Percentiles rank a stretch among this genome's conserved stretches.
Conservation (phyloP, 2,329 filamentous ascomycete genomes). For the Colletotrichum acutatum region DNA sequence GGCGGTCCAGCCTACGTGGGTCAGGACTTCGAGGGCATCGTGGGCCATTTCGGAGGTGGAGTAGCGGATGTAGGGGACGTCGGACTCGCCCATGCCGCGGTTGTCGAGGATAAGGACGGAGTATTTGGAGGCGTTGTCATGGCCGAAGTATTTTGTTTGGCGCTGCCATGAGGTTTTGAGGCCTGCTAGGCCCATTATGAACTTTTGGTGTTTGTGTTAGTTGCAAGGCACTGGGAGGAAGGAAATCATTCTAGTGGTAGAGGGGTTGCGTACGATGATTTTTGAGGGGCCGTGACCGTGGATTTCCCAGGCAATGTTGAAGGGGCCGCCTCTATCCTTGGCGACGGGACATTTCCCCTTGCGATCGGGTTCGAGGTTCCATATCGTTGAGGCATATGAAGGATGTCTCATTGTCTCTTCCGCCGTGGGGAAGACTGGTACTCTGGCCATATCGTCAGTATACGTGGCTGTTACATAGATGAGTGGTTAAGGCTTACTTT, state of each 20-base stretch:
- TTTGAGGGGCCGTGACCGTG: slow-evolving; percentile 80
- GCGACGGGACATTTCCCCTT: slow-evolving; percentile 73
- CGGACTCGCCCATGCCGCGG: slow-evolving; percentile 83
- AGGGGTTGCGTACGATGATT: slow-evolving; percentile 71
- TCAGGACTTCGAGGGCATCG: slow-evolving; percentile 77
- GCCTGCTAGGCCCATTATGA: slow-evolving; percentile 84
- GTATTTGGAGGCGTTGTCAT: slow-evolving; percentile 74
- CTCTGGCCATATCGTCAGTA: neutral
- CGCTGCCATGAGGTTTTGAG: slow-evolving; percentile 79
- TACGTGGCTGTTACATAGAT: too few relatives aligned
- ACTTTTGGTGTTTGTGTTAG: slow-evolving; percentile 55
- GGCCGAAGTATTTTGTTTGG: slow-evolving; percentile 85
- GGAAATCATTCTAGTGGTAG: neutral
- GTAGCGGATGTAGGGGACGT: slow-evolving; percentile 82
- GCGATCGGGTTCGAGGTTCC: slow-evolving; percentile 74
- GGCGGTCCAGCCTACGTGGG: slow-evolving; percentile 75
- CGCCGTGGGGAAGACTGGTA: slow-evolving; percentile 53
- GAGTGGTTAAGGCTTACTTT: neutral
- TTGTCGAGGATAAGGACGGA: slow-evolving; percentile 85
- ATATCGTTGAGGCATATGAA: slow-evolving; percentile 74
- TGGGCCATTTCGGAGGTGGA: slow-evolving; percentile 86
- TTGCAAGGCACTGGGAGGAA: neutral
- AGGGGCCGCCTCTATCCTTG: slow-evolving; percentile 76
- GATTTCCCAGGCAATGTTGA: slow-evolving; percentile 82
- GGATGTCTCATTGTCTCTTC: slow-evolving; percentile 72